Conservation (phyloP, 768 basidiomycete species). For the Leccinum variicolor region DNA sequence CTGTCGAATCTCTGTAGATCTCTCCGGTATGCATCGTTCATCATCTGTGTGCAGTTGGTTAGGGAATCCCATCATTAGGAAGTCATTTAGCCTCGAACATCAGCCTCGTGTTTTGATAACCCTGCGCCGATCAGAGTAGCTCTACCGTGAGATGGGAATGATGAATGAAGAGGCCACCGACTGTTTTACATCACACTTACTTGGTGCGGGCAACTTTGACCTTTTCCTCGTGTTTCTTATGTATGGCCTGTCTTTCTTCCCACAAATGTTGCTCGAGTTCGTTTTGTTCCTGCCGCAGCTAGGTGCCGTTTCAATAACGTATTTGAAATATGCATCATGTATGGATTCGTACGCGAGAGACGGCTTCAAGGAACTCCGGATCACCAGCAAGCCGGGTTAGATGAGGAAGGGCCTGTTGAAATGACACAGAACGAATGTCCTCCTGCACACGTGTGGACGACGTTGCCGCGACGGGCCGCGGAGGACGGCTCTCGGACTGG, state of each 20-base stretch:
- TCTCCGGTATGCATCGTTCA: conserved; percentile 59
- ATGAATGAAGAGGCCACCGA: conserved; percentile 2
- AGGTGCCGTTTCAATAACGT: conserved; percentile 7
- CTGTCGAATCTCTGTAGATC: conserved; percentile 67
- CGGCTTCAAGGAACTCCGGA: conserved; percentile 43
- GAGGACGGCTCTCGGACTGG: conserved; percentile 10
- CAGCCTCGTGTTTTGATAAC: conserved; percentile 62
- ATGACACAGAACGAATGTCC: conserved; percentile 48
- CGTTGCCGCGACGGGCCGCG: conserved; percentile 7
- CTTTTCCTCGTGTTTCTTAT: conserved; percentile 66
- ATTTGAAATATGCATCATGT: background rate
- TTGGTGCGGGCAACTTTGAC: conserved; percentile 65
- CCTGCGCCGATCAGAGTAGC: conserved; percentile 62
- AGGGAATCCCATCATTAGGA: conserved; percentile 4
- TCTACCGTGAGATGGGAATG: conserved; percentile 35
- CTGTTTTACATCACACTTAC: conserved; percentile 36
- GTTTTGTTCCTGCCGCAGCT: conserved; percentile 75
- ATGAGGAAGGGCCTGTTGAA: conserved; percentile 67
- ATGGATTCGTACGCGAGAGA: conserved; percentile 48
- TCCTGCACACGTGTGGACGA: conserved; percentile 21
- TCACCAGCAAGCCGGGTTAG: conserved; percentile 60
- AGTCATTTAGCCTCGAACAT: conserved; percentile 24
- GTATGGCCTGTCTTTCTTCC: conserved; percentile 62
- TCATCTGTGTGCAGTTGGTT: conserved; percentile 47
- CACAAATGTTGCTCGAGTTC: conserved; percentile 64